Evolutionary conservation across 176 grass and related monocot genomes (phyloP), one percentile per base, ranked within the genome.

Genomic region (Oropetium thomaeum): DNA sequence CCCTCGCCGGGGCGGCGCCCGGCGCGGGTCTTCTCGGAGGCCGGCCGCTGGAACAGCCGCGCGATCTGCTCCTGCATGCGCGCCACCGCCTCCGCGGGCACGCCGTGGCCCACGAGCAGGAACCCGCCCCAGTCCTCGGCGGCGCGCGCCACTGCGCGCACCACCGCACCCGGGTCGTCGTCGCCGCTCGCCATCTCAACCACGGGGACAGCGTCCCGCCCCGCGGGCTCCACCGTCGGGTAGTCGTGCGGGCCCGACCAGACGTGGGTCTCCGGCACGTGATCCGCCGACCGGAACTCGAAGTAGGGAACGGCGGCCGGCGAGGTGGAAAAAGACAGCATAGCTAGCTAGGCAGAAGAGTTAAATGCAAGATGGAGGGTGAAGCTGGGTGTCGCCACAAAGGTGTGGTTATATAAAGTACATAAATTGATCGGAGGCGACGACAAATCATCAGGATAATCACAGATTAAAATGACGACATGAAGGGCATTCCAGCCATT

Each of bases 51-150:
- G 53, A 97, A 97, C 45, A 97, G 71, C 19, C 67, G 82, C 27
- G 74, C 53, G 8, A 73, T 20, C 85, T 87, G 75, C 49, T 32
- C 76, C 66, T 79, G 75, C 1, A 67, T 11, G 14, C 28, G 59
- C 22, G 34, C 52, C 33, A 83, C 60, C 73, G 79, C 38, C 28
- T 20, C 67, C 0, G 0, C 12, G 3, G 76, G 7, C 42, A 96
- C 65, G 51, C 79, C 87, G 28, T 92, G 89, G 3, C 84, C 87
- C 0, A 68, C 71, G 44, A 90, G 71, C 20, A 84, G 82, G 78
- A 92, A 96, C n/a, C 61, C 79, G 16, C 87, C 87, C 93, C 93
- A 92, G 37, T 92, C 63, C 58, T 89, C 74, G 7, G 84, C 88
- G 16, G 89, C 93, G 19, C 47, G 48, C 33, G n/a, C 86, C 44